Conservation (phyloP, 1,284 basidiomycete genomes). For the Cystobasidium slooffiae region DNA sequence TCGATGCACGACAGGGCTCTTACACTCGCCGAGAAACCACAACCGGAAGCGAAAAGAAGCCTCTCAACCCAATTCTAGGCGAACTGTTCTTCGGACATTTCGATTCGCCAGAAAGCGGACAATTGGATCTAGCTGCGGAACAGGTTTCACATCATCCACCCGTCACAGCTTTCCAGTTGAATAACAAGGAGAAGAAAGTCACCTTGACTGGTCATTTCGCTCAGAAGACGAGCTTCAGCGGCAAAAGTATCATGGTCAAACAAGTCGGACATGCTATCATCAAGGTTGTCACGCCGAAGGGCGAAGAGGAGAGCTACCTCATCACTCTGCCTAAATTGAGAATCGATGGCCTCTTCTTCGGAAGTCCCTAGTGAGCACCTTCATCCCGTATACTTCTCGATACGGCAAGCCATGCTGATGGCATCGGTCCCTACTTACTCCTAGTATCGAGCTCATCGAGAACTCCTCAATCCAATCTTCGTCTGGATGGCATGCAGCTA, state of each 20-base stretch:
- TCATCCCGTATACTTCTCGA: background rate
- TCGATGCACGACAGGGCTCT: conserved; percentile 42
- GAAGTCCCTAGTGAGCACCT: conserved; percentile 56
- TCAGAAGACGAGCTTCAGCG: conserved; percentile 82
- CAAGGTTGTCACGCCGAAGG: conserved; percentile 68
- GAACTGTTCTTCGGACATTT: conserved; percentile 87
- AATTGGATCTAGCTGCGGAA: conserved; percentile 89
- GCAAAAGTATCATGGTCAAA: conserved; percentile 80
- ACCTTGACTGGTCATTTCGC: conserved; percentile 86
- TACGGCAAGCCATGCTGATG: conserved; percentile 47
- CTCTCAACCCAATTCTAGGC: conserved; percentile 49
- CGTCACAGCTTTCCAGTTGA: conserved; percentile 65
- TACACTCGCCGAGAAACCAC: conserved; percentile 53
- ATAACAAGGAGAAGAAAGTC: conserved; percentile 80
- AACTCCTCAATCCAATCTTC: conserved; percentile 81
- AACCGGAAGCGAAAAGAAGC: conserved; percentile 69
- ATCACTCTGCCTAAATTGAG: conserved; percentile 73
- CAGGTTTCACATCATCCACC: conserved; percentile 92
- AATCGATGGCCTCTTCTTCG: conserved; percentile 57
- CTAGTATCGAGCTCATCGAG: conserved; percentile 82
- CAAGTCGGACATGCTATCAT: conserved; percentile 93
- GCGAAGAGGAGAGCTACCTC: conserved; percentile 73
- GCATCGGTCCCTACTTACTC: background rate
- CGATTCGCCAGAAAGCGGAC: conserved; percentile 72
- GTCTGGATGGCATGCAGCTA: conserved; percentile 70